Evolutionary conservation across 2,329 filamentous ascomycete species (phyloP).

Genomic region (Corynespora cassiicola): DNA sequence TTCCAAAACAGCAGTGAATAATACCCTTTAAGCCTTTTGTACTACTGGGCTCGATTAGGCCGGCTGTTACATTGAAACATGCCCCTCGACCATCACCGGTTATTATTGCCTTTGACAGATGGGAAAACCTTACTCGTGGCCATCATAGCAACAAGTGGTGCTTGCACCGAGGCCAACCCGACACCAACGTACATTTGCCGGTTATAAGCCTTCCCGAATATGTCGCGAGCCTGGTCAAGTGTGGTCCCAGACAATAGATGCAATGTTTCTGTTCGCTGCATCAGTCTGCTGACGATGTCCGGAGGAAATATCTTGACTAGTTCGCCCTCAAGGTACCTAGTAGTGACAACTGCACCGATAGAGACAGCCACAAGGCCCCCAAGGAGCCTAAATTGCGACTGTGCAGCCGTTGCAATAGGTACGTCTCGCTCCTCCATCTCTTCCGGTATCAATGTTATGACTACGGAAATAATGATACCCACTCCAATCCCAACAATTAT

Average conservation of each 20-base stretch:
- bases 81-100: no score
- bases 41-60: no score
- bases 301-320: conserved; percentile 4
- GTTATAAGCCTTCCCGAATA: conserved; percentile 11
- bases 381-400: conserved; percentile 14
- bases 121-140: no score
- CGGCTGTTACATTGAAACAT: no score
- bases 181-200: conserved; percentile 13
- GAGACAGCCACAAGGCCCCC: conserved; percentile 13
- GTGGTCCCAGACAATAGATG: neutral
- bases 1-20: no score
- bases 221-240: neutral
- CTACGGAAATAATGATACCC: conserved; percentile 10
- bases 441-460: conserved; percentile 16
- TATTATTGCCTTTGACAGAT: no score
- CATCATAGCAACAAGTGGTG: conserved; percentile 7
- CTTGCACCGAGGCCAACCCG: conserved; percentile 8
- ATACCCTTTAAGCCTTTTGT: no score
- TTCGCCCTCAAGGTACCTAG: conserved; percentile 1
- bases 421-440: conserved; percentile 18
- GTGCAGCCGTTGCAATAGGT: conserved; percentile 10
- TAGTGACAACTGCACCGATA: conserved; percentile 10
- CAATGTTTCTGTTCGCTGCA: conserved; percentile 10
- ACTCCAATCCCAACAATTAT: conserved; percentile 17
- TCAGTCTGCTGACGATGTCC: neutral